Evolutionary conservation across 345 rosid genomes (phyloP), one percentile per base, ranked within the genome.

Genomic region (Limnanthes douglasii): DNA sequence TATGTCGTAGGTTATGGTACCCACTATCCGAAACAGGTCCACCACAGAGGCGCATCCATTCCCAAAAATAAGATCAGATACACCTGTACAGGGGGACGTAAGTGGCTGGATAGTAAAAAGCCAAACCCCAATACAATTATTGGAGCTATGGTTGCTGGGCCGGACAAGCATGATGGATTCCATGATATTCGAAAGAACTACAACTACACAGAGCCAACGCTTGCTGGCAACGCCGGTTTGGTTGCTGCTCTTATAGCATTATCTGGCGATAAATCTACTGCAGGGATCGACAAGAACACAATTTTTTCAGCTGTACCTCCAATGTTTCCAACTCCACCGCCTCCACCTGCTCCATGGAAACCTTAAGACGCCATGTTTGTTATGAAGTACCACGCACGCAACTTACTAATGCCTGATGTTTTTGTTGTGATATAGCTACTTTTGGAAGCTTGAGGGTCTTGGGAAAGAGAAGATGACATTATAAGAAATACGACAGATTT

Each of bases 131-230:
- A 90, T 51, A 73, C 67, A 0, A 10, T 85, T 6, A 72, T 73
- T 17, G 99, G 99, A 53, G 99, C 99, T 36, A 81, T 90, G 99
- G 96, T 90, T 62, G 99, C 96, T 23, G 96, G 99, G 23, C 99
- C 99, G 13, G 98, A 85, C 57, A 71, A 56, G 61, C 85, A 36
- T 1, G 99, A 85, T 3, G 93, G 86, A 17, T 85, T 80, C 62
- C 88, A 35, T 4, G 98, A 84, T 25, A 79, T 84, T 33, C 93
- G 96, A 8, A 61, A 64, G 4, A 77, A 90, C 72, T 80, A 80
- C 66, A 90, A 90, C 66, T 90, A 90, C 61, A 84, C 96, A 1
- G 96, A 84, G 41, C 98, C 98, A 17, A 90, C 88, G 2, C 66
- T 90, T 26, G 96, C 93, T 1, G 94, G 96, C 12, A 90, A 90